Conservation (phyloP, 73 alveolate genomes). For the Stentor roeselii region DNA sequence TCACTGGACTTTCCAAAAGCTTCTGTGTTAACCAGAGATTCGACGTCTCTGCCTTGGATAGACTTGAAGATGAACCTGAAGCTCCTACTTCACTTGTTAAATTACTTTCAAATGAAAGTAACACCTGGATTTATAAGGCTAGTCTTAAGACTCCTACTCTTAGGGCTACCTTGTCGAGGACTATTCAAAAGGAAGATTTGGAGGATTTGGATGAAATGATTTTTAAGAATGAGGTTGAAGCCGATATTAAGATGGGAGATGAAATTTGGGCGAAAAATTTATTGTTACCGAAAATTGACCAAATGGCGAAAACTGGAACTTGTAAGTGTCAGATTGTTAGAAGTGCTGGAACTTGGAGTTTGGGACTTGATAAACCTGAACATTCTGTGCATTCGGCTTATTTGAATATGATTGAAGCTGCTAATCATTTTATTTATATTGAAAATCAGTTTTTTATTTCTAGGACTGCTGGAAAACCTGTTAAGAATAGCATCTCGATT, state of each 20-base stretch:
- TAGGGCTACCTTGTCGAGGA: neutral
- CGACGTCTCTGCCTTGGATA: neutral
- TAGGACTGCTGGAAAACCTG: slow-evolving; percentile 58
- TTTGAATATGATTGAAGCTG: slow-evolving; percentile 64
- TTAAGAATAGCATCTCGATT: slow-evolving; percentile 70
- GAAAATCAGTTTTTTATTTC: slow-evolving; percentile 95
- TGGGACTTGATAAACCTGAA: slow-evolving; percentile 86
- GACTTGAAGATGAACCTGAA: neutral
- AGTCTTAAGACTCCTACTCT: neutral
- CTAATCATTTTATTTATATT: slow-evolving; percentile 89
- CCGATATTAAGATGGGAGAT: neutral
- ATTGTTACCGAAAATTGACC: neutral
- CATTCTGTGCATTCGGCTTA: slow-evolving; percentile 82
- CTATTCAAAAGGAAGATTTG: neutral
- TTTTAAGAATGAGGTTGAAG: slow-evolving; percentile 13
- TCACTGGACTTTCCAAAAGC: neutral
- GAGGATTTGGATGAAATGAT: neutral
- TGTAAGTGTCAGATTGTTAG: slow-evolving; percentile 71
- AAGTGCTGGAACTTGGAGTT: slow-evolving; percentile 87
- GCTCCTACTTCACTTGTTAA: neutral
- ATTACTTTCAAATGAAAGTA: neutral
- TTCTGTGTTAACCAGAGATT: neutral
- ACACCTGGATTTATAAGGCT: neutral
- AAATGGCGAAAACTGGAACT: slow-evolving; percentile 27
- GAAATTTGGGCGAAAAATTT: slow-evolving; percentile 27